A percentile compares a stretch with the other conserved stretches of the same genome.
Conservation (phyloP, 1,284 basidiomycete species). For the Ganoderma resinaceum region DNA sequence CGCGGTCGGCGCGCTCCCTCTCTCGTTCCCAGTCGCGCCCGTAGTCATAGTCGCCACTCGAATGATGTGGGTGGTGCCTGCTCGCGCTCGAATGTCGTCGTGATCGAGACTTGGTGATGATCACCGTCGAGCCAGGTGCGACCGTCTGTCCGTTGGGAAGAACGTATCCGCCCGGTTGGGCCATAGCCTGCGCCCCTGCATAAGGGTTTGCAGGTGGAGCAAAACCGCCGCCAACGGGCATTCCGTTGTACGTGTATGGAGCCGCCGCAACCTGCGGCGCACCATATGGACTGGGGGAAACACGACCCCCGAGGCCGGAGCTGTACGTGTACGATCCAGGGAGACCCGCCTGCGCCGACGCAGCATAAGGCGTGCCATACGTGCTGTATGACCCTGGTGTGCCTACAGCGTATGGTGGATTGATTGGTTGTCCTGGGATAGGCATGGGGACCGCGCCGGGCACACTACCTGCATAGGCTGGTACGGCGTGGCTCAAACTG, state of each 20-base stretch:
- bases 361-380: conserved; percentile 15
- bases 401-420: conserved; percentile 19
- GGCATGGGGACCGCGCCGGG: conserved; percentile 22
- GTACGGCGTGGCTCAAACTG: conserved; percentile 8
- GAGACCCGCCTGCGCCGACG: conserved; percentile 11
- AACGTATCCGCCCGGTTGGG: conserved; percentile 5
- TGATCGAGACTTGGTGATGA: conserved; percentile 26
- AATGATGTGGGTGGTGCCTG: conserved; percentile 33
- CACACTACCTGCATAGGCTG: conserved; percentile 12
- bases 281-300: conserved; percentile 25
- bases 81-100: conserved; percentile 27
- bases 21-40: conserved; percentile 20
- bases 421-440: conserved; percentile 20
- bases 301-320: conserved; percentile 10
- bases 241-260: conserved; percentile 19
- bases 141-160: conserved; percentile 22
- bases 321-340: conserved; percentile 23
- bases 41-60: conserved; percentile 23
- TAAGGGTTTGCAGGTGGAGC: conserved; percentile 17
- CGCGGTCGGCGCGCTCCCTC: conserved; percentile 21
- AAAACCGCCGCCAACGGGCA: conserved; percentile 22
- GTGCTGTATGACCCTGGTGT: conserved; percentile 27
- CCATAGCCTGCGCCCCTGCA: conserved; percentile 1
- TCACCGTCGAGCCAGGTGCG: conserved; percentile 32
- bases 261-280: conserved; percentile 2